These are phyloP conservation scores for Erodium moschatum DNA, from an alignment of 441 rosid genomes.

Conservation along the genomic window DNA sequence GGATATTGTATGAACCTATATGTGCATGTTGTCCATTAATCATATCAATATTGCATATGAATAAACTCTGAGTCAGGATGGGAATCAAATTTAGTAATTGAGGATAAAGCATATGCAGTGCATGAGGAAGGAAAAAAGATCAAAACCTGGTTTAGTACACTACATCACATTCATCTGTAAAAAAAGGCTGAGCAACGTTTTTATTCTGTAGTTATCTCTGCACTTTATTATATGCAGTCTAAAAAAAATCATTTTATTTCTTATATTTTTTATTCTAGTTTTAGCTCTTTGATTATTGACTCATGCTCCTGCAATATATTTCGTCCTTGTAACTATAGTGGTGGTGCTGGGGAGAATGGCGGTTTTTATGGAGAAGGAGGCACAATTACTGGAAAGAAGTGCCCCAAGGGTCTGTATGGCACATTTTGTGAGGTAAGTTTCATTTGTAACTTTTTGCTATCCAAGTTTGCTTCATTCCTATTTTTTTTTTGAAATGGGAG, in stretches of 20 bases:
- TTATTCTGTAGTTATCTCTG: not conserved
- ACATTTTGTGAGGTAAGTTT: constrained; percentile 72
- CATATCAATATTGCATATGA: not conserved
- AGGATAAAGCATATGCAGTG: not conserved
- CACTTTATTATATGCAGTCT: not conserved
- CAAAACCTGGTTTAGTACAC: not conserved
- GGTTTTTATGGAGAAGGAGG: constrained; percentile 76
- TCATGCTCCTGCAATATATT: not conserved
- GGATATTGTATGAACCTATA: not conserved
- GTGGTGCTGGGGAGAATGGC: constrained; percentile 78
- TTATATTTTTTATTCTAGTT: not conserved
- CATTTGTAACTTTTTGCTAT: constrained; percentile 10
- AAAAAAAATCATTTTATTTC: not conserved
- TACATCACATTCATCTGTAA: not conserved
- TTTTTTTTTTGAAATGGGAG: no score
- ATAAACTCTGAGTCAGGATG: no score
- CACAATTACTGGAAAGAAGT: constrained; percentile 77
- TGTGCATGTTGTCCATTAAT: not conserved
- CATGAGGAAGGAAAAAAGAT: not conserved
- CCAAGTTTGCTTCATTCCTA: not conserved
- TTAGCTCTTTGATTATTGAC: not conserved
- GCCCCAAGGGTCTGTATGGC: constrained; percentile 93
- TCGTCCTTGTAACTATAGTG: constrained; percentile 39
- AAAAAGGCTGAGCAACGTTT: not conserved
- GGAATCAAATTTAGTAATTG: not conserved